These are phyloP conservation scores for Paraphysoderma sedebokerense DNA, from an alignment of 371 early-diverging fungal species.

Conservation along the genomic window DNA sequence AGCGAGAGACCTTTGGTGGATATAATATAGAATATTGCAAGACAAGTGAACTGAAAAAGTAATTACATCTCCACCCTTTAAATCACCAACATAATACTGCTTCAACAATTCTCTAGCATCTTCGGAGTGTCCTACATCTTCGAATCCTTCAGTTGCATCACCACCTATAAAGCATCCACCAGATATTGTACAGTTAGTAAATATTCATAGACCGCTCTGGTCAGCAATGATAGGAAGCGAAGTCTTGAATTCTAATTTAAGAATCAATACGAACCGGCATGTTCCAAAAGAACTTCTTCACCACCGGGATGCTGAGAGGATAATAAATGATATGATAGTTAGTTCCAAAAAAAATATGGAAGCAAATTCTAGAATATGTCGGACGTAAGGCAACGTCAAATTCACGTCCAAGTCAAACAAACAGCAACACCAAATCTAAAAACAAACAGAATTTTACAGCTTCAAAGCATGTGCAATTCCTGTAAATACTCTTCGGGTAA, in stretches of 20 bases:
- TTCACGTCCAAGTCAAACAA: too few species aligned
- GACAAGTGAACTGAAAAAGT: background rate
- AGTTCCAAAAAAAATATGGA: background rate
- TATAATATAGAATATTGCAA: too few species aligned
- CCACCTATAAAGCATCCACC: slow-evolving; percentile 22
- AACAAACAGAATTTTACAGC: too few species aligned
- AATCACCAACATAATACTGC: slow-evolving; percentile 50
- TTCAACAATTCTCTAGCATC: slow-evolving; percentile 71
- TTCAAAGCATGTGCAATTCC: too few species aligned
- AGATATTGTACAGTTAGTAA: too few species aligned
- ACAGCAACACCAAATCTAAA: too few species aligned
- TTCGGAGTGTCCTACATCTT: slow-evolving; percentile 88
- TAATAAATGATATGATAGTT: background rate
- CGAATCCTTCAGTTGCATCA: slow-evolving; percentile 85
- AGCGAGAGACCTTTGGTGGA: too few species aligned
- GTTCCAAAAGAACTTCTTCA: slow-evolving; percentile 28
- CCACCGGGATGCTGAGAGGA: slow-evolving; percentile 5
- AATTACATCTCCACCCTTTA: slow-evolving; percentile 26
- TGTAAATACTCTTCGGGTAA: too few species aligned
- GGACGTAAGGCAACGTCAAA: too few species aligned
- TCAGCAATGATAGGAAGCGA: background rate
- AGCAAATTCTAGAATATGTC: background rate
- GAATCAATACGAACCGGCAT: slow-evolving; percentile 13
- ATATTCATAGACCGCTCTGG: too few species aligned
- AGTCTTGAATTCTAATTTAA: too few species aligned